phyloP scores from a whole-genome alignment of 106 monocot genomes.

The Vanilla planifolia region DNA sequence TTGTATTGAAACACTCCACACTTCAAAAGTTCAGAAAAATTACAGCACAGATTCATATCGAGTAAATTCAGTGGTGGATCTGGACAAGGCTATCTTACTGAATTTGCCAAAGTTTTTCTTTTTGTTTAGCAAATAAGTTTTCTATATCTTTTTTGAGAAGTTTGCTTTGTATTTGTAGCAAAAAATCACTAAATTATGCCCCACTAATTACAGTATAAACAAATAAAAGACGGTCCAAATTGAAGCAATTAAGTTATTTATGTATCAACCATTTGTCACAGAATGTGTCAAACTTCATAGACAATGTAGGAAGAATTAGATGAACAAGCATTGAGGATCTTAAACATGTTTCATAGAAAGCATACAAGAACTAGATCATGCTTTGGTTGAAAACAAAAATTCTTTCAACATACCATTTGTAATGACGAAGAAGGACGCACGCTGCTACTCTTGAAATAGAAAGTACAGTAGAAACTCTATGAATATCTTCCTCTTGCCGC shows the following conservation, averaged over 20 bases:
- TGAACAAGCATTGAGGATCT: not conserved
- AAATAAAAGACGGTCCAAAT: not conserved
- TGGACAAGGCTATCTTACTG: too few relatives aligned
- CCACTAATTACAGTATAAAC: not conserved
- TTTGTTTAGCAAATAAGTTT: too few relatives aligned
- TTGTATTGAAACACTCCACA: too few relatives aligned
- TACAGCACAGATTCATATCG: too few relatives aligned
- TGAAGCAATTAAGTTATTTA: not conserved
- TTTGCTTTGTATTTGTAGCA: too few relatives aligned
- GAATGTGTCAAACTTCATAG: not conserved
- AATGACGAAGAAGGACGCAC: slow-evolving; percentile 64
- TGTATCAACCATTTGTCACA: too few relatives aligned
- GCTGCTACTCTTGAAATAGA: slow-evolving; percentile 52
- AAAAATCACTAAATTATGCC: too few relatives aligned
- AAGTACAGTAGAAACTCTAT: slow-evolving; percentile 66
- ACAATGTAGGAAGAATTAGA: not conserved
- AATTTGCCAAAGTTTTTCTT: too few relatives aligned
- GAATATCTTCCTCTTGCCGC: slow-evolving; percentile 60
- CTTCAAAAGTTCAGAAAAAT: too few relatives aligned
- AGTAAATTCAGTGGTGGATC: too few relatives aligned
- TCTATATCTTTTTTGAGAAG: too few relatives aligned
- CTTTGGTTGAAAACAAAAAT: not conserved
- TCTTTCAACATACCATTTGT: slow-evolving; percentile 46
- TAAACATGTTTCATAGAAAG: not conserved
- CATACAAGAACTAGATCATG: too few relatives aligned